Evolutionary conservation across 2,329 filamentous ascomycete species (phyloP).

Genomic region (Colletotrichum lentis): DNA sequence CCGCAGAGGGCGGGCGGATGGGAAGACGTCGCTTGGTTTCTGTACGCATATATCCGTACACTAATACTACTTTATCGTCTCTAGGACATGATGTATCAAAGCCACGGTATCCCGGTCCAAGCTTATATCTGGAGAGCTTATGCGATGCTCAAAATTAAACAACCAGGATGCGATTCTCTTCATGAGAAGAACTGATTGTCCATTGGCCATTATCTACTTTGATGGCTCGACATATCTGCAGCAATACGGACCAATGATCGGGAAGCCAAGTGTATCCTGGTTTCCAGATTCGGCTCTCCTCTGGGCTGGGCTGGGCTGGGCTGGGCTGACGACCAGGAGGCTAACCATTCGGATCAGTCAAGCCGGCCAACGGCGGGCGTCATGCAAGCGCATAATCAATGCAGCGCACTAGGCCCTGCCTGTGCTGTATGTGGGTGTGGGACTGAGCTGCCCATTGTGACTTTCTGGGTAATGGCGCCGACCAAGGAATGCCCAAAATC

Average conservation of each 20-base stretch:
- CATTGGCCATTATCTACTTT: constrained; percentile 9
- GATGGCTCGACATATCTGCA: constrained; percentile 13
- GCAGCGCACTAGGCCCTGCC: constrained; percentile 30
- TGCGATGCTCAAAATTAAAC: constrained; percentile 13
- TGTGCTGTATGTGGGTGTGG: background rate
- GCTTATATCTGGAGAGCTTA: constrained; percentile 28
- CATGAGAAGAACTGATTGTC: constrained; percentile 7
- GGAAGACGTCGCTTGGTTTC: background rate
- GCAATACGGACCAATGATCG: constrained; percentile 5
- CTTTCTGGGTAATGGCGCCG: constrained; percentile 3
- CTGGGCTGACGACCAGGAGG: constrained; percentile 20
- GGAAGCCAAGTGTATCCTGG: background rate
- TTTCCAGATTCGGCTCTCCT: constrained; percentile 21
- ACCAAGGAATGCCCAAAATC: constrained; percentile 5
- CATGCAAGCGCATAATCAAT: constrained; percentile 35
- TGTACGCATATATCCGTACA: background rate
- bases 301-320: constrained; percentile 19
- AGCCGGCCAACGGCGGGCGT: constrained; percentile 18
- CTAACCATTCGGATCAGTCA: background rate
- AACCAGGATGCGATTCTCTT: background rate
- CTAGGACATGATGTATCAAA: background rate
- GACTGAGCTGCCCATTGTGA: constrained; percentile 9
- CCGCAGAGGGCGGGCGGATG: constrained; percentile 9
- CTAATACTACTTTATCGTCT: constrained; percentile 7
- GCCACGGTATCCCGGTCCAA: constrained; percentile 22